Evolutionary conservation across 2,329 filamentous ascomycete species (phyloP), one percentile per base, ranked within the genome.

Genomic region (Talaromyces rugulosus): DNA sequence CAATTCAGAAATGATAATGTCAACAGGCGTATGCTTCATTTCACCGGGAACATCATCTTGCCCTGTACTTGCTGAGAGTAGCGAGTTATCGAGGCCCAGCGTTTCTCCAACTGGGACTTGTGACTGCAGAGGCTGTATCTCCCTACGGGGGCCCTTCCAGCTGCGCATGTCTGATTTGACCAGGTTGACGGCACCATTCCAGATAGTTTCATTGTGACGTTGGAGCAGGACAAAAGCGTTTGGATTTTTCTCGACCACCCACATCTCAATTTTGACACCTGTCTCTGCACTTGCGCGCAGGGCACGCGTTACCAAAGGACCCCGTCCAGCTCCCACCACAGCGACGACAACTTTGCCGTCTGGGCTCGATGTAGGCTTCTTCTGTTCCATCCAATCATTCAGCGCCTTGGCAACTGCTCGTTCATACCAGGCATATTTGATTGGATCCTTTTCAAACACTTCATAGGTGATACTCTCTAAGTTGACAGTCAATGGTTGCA

Each of bases 391-490:
- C 89, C 95, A 96, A 70, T 98, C 93, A 12, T 80, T 82, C 64
- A 99, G 81, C 0, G 95, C 94, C 66, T 90, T 86, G 4, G 86
- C 85, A 61, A 96, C 89, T 14, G 95, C 95, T 53, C 84, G 82
- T 74, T 98, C 92, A 73, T 99, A 99, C 83, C 94, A 96, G 66
- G 92, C 88, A 74, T 99, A 99, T 77, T 99, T 99, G 77, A 99
- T 90, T 0, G 95, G 95, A 66, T 99, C 96, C 68, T 96, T 96
- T 75, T 99, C 95, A 70, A 99, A 99, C 2, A 98, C 94, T 73
- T 99, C 95, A 75, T 99, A 99, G 0, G 95, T 99, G 50, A 96
- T 90, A 54, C 92, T 96, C 74, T 99, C 96, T 14, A 99, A 83
- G 69, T 99, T 99, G 75, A 99, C 95, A 0, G 94, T 94, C 14